These are phyloP conservation scores for Hemisphaericaspora subhashii DNA, from an alignment of 1,139 yeast species.

Conservation along the genomic window DNA sequence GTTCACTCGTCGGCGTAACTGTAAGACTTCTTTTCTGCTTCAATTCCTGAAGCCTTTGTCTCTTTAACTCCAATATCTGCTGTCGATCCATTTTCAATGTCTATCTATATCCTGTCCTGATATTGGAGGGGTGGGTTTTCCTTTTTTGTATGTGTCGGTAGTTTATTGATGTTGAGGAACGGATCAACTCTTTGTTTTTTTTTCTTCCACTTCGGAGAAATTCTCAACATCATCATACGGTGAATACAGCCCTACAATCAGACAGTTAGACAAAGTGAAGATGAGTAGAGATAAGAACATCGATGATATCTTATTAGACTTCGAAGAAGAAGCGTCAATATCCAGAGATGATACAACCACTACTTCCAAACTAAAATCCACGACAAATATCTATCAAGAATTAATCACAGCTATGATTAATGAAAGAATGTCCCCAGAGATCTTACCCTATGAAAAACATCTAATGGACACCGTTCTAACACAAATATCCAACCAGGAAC, in stretches of 20 bases:
- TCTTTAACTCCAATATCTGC: constrained; percentile 39
- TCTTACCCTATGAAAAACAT: constrained; percentile 66
- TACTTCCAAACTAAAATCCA: constrained; percentile 11
- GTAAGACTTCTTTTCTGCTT: constrained; percentile 27
- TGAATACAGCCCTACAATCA: no score
- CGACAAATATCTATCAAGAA: constrained; percentile 26
- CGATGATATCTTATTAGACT: constrained; percentile 67
- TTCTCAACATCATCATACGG: background rate
- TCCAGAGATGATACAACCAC: constrained; percentile 14
- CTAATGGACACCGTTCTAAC: constrained; percentile 58
- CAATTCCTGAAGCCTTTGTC: constrained; percentile 43
- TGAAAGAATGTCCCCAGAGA: constrained; percentile 83
- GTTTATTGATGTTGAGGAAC: background rate
- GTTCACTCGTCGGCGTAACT: background rate
- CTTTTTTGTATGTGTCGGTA: no score
- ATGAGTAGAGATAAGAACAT: constrained; percentile 39
- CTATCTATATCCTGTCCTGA: no score
- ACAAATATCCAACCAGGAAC: constrained; percentile 69
- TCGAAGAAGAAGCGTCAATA: constrained; percentile 43
- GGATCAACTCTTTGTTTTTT: constrained; percentile 1
- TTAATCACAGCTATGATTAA: constrained; percentile 74
- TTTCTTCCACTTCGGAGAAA: background rate
- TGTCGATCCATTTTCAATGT: constrained; percentile 34
- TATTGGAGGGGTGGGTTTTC: no score
- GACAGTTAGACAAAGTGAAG: background rate